phyloP scores from a whole-genome alignment of 352 stramenopile species.

The Phytophthora macrochlamydospora region DNA sequence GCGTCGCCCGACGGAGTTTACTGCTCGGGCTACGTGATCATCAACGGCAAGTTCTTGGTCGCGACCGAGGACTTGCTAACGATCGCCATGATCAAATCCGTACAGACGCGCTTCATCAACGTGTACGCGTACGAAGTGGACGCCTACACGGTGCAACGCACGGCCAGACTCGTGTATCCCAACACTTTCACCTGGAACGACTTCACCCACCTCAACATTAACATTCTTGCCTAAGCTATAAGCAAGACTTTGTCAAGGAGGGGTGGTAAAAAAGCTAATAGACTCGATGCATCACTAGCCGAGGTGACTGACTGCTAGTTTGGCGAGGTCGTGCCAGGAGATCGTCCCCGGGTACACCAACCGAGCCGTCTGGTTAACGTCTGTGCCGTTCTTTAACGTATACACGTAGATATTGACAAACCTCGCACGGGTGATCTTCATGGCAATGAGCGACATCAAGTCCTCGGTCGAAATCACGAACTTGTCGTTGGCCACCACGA shows the following conservation, averaged over 20 bases:
- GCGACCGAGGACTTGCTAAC: conserved; percentile 39
- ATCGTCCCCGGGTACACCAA: conserved; percentile 52
- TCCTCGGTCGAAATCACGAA: conserved; percentile 55
- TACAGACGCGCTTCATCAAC: conserved; percentile 36
- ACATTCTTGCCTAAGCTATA: conserved; percentile 31
- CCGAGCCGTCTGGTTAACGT: conserved; percentile 43
- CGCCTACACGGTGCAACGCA: conserved; percentile 42
- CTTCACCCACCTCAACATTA: conserved; percentile 43
- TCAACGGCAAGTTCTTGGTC: conserved; percentile 51
- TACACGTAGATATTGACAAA: conserved; percentile 58
- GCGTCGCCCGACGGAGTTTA: conserved; percentile 50
- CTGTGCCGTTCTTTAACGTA: conserved; percentile 34
- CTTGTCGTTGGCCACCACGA: conserved; percentile 56
- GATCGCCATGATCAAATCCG: conserved; percentile 41
- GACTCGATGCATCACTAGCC: conserved; percentile 9
- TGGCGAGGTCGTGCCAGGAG: conserved; percentile 37
- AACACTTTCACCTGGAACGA: conserved; percentile 46
- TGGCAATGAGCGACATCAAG: conserved; percentile 42
- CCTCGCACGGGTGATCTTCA: conserved; percentile 44
- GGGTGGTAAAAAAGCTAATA: conserved; percentile 14
- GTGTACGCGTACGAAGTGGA: conserved; percentile 51
- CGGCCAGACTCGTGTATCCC: conserved; percentile 42
- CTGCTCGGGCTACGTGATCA: conserved; percentile 48
- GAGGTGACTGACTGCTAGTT: conserved; percentile 39
- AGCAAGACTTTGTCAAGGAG: no score